These are phyloP conservation scores for Erodium moschatum DNA, from an alignment of 441 rosid species.

Conservation along the genomic window DNA sequence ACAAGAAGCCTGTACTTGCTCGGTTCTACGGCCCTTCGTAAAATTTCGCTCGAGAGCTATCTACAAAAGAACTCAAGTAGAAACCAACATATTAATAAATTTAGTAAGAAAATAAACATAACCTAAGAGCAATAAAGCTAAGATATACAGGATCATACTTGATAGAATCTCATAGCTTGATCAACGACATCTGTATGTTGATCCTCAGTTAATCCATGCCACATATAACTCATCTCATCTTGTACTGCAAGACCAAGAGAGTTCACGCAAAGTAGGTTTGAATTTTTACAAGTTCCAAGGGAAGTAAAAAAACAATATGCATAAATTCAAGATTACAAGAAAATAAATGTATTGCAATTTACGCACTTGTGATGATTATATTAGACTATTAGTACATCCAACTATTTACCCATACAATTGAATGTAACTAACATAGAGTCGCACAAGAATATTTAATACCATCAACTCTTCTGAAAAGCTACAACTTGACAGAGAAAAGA, in stretches of 20 bases:
- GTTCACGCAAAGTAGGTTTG: conserved; percentile 15
- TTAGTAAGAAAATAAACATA: conserved; percentile 5
- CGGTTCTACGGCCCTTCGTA: conserved; percentile 78
- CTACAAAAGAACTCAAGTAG: conserved; percentile 25
- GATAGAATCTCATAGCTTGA: conserved; percentile 48
- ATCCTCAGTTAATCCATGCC: conserved; percentile 59
- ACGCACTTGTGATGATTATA: not conserved
- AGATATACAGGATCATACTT: conserved; percentile 39
- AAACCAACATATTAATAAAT: conserved; percentile 21
- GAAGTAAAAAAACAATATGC: not conserved
- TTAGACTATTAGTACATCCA: not conserved
- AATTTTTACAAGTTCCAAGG: not conserved
- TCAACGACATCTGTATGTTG: conserved; percentile 38
- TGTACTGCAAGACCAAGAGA: conserved; percentile 40
- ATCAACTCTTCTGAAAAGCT: not conserved
- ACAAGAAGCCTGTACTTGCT: conserved; percentile 77
- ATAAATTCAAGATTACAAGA: conserved; percentile 1
- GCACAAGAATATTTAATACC: not conserved
- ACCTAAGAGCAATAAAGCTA: conserved; percentile 10
- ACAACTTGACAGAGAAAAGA: not conserved
- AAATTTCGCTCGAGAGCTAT: conserved; percentile 66
- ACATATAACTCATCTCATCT: conserved; percentile 46
- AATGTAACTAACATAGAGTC: not conserved
- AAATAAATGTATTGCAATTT: not conserved
- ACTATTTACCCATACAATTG: not conserved